A percentile compares a stretch with the other conserved stretches of the same genome.
Evolutionary conservation across 2,329 filamentous ascomycete species (phyloP).

Genomic region (Botrytis fabae): DNA sequence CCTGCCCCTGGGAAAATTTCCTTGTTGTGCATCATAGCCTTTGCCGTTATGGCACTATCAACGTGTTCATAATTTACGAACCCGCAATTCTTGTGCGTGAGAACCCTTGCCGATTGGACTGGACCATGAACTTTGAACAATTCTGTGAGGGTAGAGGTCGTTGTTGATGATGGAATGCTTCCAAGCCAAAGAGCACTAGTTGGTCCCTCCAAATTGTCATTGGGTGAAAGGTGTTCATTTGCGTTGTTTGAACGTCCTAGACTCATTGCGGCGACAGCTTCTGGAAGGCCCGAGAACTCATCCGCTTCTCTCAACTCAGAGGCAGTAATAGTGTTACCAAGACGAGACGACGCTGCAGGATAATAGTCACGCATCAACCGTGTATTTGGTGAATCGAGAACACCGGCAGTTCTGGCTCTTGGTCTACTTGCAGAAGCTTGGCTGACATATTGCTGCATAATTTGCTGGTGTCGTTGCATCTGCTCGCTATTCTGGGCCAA

Average conservation of each 20-base stretch:
- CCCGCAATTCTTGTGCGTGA: slow-evolving; percentile 98
- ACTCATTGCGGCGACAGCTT: slow-evolving; percentile 80
- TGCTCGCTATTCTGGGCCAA: slow-evolving; percentile 52
- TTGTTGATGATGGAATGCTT: slow-evolving; percentile 95
- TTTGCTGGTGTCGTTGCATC: slow-evolving; percentile 80
- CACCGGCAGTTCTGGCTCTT: slow-evolving; percentile 86
- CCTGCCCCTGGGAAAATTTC: slow-evolving; percentile 98
- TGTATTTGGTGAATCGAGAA: slow-evolving; percentile 63
- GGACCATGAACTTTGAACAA: slow-evolving; percentile 94
- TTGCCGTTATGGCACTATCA: slow-evolving; percentile 88
- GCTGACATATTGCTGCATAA: slow-evolving; percentile 87
- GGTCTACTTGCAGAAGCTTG: slow-evolving; percentile 81
- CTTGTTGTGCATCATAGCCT: slow-evolving; percentile 86
- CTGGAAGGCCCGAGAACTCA: slow-evolving; percentile 77
- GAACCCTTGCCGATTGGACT: slow-evolving; percentile 86
- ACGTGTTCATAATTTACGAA: slow-evolving; percentile 96
- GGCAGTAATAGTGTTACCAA: slow-evolving; percentile 74
- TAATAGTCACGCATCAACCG: slow-evolving; percentile 68
- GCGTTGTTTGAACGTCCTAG: slow-evolving; percentile 66
- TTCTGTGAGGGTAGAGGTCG: slow-evolving; percentile 87
- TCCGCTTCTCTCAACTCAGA: slow-evolving; percentile 76
- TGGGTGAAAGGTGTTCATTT: slow-evolving; percentile 67
- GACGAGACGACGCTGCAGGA: slow-evolving; percentile 69
- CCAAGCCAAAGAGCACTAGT: slow-evolving; percentile 96
- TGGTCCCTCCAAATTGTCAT: slow-evolving; percentile 86